Conservation (phyloP, 108 stramenopile species). For the Skeletonema grethae region DNA sequence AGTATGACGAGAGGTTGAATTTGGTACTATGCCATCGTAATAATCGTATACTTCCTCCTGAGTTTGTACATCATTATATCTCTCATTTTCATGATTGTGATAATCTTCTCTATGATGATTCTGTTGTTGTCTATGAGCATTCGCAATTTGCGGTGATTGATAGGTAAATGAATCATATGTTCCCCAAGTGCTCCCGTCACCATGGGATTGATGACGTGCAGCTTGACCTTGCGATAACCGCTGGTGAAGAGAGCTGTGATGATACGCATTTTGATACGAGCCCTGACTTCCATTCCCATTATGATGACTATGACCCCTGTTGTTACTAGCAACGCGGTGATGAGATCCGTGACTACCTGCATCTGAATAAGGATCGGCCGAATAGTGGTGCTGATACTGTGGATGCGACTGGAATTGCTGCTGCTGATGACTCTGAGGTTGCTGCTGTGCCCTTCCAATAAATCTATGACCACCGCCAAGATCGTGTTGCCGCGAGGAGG, state of each 20-base stretch:
- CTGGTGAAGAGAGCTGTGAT: background rate
- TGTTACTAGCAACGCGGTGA: background rate
- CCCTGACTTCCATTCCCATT: constrained; percentile 3
- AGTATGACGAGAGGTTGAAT: background rate
- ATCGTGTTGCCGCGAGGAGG: background rate
- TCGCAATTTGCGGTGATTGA: background rate
- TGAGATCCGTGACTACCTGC: constrained; percentile 18
- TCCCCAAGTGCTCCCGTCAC: background rate
- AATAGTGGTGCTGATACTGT: background rate
- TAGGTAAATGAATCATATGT: background rate
- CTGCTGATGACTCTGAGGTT: background rate
- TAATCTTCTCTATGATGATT: background rate
- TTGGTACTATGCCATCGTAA: background rate
- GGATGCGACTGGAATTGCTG: background rate
- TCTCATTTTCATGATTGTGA: background rate
- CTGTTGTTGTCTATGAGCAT: background rate
- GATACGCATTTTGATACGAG: background rate
- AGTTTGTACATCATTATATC: background rate
- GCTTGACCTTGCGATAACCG: background rate
- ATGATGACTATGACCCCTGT: constrained; percentile 6
- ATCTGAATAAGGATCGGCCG: constrained; percentile 17
- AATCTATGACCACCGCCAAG: constrained; percentile 5
- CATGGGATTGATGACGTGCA: background rate
- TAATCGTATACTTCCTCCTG: background rate
- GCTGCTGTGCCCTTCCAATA: background rate